Evolutionary conservation across 2,329 filamentous ascomycete genomes (phyloP), one percentile per base, ranked within the genome.

Genomic region (Emergomyces orientalis): DNA sequence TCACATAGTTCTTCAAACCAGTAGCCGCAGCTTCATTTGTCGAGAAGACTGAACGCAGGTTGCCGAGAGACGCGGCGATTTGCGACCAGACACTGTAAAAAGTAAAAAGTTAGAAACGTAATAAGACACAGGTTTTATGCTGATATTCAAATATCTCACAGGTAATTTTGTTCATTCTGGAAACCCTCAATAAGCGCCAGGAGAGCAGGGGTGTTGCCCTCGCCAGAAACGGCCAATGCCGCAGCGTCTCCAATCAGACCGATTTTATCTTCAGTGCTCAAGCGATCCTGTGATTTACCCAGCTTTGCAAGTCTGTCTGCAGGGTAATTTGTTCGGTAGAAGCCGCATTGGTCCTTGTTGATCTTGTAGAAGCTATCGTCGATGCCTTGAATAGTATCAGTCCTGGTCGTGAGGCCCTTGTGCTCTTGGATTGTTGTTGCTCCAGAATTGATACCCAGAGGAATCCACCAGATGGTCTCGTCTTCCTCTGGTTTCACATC

Each of bases 401-500:
- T 83, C 78, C 90, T 97, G 63, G 83, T 79, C 0, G 86, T 89
- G 54, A 99, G 80, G 60, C 90, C 87, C 45, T 87, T 80, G 25
- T 84, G 80, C 63, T 87, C 80, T 61, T 88, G 80, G 8, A 83
- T 84, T 41, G 85, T 78, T 39, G 85, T 78, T 39, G 86, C 79
- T 70, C 90, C 90, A 61, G 90, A 89, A 74, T 91, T 89, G 34
- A 99, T 80, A 17, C 88, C 89, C 39, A 99, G 83, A 19, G 94
- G 94, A 64, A 97, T 85, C 93, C 94, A 99, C 94, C 94, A 99
- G 25, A 86, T 87, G 2, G 92, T 97, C 71, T 88, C 82, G 71
- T 99, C 92, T 68, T 99, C 94, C 71, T 95, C 90, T 1, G 91
- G 81, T 78, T 91, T 91, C 62, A 91, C 90, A 73, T 97, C 93